A percentile compares a stretch with the other conserved stretches of the same genome.
Evolutionary conservation across 1,284 basidiomycete genomes (phyloP).

Genomic region (Papiliotrema nemorosa): DNA sequence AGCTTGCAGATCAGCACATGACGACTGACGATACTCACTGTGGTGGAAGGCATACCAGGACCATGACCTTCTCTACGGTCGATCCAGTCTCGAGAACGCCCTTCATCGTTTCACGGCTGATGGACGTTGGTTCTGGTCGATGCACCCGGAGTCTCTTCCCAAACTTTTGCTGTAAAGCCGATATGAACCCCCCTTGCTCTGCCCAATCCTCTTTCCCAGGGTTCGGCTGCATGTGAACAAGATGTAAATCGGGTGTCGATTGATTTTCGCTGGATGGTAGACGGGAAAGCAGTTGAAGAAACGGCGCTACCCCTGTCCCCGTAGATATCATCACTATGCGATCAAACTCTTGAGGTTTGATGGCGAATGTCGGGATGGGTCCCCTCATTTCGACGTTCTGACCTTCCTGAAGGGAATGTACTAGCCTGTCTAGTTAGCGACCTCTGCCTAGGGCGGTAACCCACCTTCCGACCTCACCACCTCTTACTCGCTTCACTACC

Average conservation of each 20-base stretch:
- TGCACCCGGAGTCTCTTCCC: conserved; percentile 9
- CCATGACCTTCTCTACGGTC: too few relatives aligned
- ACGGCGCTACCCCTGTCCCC: conserved; percentile 47
- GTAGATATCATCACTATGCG: conserved; percentile 47
- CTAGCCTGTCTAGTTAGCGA: conserved; percentile 22
- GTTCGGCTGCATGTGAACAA: conserved; percentile 29
- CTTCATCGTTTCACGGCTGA: conserved; percentile 6
- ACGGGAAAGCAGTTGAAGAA: conserved; percentile 46
- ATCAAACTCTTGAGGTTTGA: conserved; percentile 35
- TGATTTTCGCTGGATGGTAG: conserved; percentile 6
- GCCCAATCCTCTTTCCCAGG: conserved; percentile 12
- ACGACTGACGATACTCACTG: conserved; percentile 18
- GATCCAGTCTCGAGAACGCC: conserved; percentile 3
- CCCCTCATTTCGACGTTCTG: conserved; percentile 42
- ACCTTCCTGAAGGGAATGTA: conserved; percentile 34
- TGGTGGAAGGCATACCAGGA: conserved; percentile 42
- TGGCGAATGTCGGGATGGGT: conserved; percentile 39
- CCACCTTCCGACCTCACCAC: conserved; percentile 48
- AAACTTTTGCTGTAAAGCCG: conserved; percentile 12
- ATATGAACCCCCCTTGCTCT: conserved; percentile 12
- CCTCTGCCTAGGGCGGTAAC: conserved; percentile 16
- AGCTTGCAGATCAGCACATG: not conserved
- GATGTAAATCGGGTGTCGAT: conserved; percentile 14
- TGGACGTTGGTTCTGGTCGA: conserved; percentile 11
- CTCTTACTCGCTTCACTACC: conserved; percentile 45